Evolutionary conservation across 768 basidiomycete species (phyloP).

Genomic region (Tubosaeta sp.): DNA sequence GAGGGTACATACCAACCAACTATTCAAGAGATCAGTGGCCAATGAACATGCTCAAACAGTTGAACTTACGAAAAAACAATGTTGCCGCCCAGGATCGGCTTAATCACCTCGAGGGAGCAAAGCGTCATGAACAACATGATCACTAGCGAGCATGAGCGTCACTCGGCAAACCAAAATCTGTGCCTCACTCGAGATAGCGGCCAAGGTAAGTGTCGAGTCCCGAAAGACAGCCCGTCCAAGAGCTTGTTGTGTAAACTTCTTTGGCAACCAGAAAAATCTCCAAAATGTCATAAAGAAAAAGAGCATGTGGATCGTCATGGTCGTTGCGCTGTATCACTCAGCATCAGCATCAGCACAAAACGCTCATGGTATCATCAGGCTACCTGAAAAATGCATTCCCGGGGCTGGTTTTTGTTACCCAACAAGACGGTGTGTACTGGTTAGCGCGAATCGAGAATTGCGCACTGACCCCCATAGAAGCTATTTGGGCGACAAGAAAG

Average conservation of each 20-base stretch:
- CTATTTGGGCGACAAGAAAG: slow-evolving; percentile 6
- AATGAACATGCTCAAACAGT: neutral
- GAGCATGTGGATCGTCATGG: slow-evolving; percentile 9
- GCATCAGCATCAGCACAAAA: neutral
- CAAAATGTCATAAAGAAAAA: slow-evolving; percentile 19
- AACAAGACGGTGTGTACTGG: slow-evolving; percentile 13
- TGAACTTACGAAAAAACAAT: slow-evolving; percentile 18
- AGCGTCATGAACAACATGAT: slow-evolving; percentile 19
- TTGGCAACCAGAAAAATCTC: slow-evolving; percentile 13
- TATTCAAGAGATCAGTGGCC: neutral
- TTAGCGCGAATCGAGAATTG: slow-evolving; percentile 5
- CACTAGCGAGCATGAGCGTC: slow-evolving; percentile 3
- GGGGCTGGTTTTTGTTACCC: slow-evolving; percentile 9
- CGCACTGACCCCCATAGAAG: slow-evolving; percentile 18
- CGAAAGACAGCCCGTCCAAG: slow-evolving; percentile 11
- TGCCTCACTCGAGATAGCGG: slow-evolving; percentile 13
- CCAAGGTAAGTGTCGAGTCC: slow-evolving; percentile 11
- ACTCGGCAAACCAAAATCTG: neutral
- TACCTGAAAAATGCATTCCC: slow-evolving; percentile 20
- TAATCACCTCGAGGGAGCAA: slow-evolving; percentile 7
- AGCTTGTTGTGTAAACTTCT: neutral
- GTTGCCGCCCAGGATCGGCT: slow-evolving; percentile 15
- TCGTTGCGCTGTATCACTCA: slow-evolving; percentile 9
- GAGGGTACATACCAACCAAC: slow-evolving; percentile 17
- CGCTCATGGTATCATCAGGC: neutral